These are phyloP conservation scores for Dioscorea alata DNA, from an alignment of 106 monocot species.

Conservation along the genomic window DNA sequence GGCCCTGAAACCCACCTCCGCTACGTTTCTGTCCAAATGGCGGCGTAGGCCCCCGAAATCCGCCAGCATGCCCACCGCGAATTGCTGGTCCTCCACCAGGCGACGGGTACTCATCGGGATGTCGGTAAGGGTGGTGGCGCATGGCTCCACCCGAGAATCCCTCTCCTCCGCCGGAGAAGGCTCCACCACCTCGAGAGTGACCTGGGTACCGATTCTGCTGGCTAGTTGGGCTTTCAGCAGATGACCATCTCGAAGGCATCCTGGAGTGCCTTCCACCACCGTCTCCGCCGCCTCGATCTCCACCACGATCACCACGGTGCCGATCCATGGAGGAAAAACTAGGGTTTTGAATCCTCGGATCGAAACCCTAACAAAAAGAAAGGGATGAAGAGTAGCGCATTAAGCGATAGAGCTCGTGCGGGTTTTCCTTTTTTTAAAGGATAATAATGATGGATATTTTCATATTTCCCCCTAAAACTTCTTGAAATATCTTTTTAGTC, in stretches of 20 bases:
- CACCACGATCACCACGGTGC: constrained; percentile 33
- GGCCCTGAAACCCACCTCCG: constrained; percentile 23
- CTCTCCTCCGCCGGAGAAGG: constrained; percentile 18
- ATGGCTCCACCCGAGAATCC: constrained; percentile 20
- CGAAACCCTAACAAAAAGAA: too few relatives aligned
- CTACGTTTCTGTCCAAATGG: constrained; percentile 30
- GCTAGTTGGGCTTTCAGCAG: constrained; percentile 32
- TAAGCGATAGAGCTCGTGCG: too few relatives aligned
- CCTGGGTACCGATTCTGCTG: constrained; percentile 23
- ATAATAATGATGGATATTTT: too few relatives aligned
- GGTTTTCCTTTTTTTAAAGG: too few relatives aligned
- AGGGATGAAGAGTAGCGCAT: too few relatives aligned
- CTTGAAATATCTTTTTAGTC: too few relatives aligned
- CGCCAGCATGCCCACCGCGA: constrained; percentile 22
- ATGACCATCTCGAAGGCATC: constrained; percentile 53
- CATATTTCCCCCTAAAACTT: too few relatives aligned
- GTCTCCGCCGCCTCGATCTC: constrained; percentile 20
- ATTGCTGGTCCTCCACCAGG: constrained; percentile 31
- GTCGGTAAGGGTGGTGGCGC: constrained; percentile 59
- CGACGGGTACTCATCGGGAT: constrained; percentile 26
- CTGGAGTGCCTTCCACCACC: constrained; percentile 27
- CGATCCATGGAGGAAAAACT: constrained; percentile 31
- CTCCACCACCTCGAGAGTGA: constrained; percentile 20
- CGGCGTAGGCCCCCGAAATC: constrained; percentile 20
- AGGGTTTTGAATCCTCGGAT: too few relatives aligned